phyloP scores from a whole-genome alignment of 2,329 filamentous ascomycete genomes.

The Hypocrella siamensis region DNA sequence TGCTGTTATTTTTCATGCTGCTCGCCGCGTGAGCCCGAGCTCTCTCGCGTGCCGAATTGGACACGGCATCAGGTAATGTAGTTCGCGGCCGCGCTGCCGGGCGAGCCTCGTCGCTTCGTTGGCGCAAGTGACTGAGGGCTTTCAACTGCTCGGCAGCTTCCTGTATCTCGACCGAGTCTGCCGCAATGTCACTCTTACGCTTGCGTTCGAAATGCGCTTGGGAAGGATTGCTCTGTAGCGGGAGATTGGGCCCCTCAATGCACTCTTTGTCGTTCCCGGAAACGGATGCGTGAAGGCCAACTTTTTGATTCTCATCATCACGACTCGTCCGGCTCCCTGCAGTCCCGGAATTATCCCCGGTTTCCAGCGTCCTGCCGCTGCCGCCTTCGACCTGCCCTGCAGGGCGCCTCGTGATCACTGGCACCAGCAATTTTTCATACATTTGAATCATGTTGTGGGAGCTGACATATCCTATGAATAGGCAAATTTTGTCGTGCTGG shows the following conservation, averaged over 20 bases:
- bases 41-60: constrained; percentile 14
- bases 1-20: constrained; percentile 2
- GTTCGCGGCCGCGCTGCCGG: constrained; percentile 18
- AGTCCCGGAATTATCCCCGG: constrained; percentile 32
- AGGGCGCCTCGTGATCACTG: constrained; percentile 25
- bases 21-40: constrained; percentile 5
- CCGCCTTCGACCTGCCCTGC: constrained; percentile 41
- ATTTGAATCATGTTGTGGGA: constrained; percentile 53
- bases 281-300: constrained; percentile 9
- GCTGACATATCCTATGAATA: constrained; percentile 47
- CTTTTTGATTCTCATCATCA: constrained; percentile 13
- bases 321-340: too few relatives aligned
- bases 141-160: constrained; percentile 53
- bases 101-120: constrained; percentile 29
- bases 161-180: constrained; percentile 55
- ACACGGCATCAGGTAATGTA: constrained; percentile 21
- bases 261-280: constrained; percentile 10
- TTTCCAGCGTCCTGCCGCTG: constrained; percentile 37
- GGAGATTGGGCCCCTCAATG: constrained; percentile 10
- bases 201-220: constrained; percentile 7
- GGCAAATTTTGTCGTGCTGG: constrained; percentile 51
- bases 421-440: constrained; percentile 41
- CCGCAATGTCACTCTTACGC: too few relatives aligned
- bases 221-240: constrained; percentile 13
- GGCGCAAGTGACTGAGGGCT: constrained; percentile 46